Conservation (phyloP, 2,329 filamentous ascomycete species). For the Microsporum canis region DNA sequence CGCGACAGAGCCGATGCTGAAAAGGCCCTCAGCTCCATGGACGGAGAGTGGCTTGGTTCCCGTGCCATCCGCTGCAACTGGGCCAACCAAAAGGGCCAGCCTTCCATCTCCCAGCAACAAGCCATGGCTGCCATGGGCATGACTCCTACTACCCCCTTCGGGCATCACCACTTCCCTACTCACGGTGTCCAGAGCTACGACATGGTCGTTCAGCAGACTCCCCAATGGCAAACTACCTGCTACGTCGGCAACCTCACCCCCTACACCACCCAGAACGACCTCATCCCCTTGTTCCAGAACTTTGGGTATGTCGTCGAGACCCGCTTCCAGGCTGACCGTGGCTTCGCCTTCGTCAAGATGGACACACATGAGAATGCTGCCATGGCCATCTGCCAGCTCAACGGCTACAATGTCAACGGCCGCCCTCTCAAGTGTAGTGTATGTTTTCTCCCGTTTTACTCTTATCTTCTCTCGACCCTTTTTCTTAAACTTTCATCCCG, state of each 20-base stretch:
- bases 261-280: conserved; percentile 91
- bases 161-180: conserved; percentile 94
- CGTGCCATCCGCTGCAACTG: conserved; percentile 98
- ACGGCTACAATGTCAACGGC: conserved; percentile 95
- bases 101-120: conserved; percentile 94
- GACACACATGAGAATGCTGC: conserved; percentile 95
- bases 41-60: conserved; percentile 97
- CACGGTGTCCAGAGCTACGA: conserved; percentile 96
- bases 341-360: conserved; percentile 99
- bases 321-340: conserved; percentile 92
- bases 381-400: conserved; percentile 96
- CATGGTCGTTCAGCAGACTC: conserved; percentile 89
- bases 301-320: conserved; percentile 97
- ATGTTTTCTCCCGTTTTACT: conserved; percentile 39
- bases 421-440: conserved; percentile 97
- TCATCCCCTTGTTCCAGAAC: conserved; percentile 97
- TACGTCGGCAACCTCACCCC: conserved; percentile 97
- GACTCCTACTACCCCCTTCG: conserved; percentile 87
- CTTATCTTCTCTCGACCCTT: conserved; percentile 7
- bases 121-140: conserved; percentile 96
- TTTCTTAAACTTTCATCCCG: conserved; percentile 3
- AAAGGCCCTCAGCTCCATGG: conserved; percentile 94
- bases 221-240: conserved; percentile 95
- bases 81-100: conserved; percentile 99
- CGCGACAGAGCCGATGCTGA: conserved; percentile 87